These are phyloP conservation scores for Pezicula carpinea DNA, from an alignment of 2,329 filamentous ascomycete genomes.

Conservation along the genomic window DNA sequence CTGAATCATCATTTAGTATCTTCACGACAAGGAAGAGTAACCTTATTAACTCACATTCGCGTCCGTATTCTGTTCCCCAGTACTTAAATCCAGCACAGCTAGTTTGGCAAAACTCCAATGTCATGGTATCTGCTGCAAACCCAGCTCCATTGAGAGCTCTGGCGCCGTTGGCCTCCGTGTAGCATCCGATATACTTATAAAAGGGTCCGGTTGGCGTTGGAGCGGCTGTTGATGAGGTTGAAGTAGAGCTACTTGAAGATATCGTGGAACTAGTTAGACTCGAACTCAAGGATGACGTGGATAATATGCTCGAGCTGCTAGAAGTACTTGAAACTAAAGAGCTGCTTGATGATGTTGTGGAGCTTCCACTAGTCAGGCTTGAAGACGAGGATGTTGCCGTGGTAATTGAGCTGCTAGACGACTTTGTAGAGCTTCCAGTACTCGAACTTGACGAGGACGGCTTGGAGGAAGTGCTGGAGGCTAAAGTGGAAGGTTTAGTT, in stretches of 20 bases:
- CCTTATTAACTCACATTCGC: slow-evolving; percentile 39
- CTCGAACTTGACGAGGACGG: not conserved
- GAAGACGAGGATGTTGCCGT: not conserved
- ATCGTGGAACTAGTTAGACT: not conserved
- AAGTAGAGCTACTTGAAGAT: not conserved
- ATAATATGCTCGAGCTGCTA: not conserved
- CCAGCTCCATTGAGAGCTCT: slow-evolving; percentile 37
- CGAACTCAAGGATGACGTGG: not conserved
- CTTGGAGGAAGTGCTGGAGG: not conserved
- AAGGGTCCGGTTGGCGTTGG: not conserved
- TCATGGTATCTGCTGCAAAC: slow-evolving; percentile 45
- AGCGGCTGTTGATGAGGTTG: not conserved
- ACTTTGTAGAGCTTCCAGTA: not conserved
- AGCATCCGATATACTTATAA: slow-evolving; percentile 40
- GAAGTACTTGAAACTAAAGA: not conserved
- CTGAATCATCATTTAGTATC: slow-evolving; percentile 2
- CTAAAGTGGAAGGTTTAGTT: no score
- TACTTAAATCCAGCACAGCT: slow-evolving; percentile 43
- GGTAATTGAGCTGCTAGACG: not conserved
- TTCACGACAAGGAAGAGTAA: slow-evolving; percentile 6
- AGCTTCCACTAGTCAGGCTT: not conserved
- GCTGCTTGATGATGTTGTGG: not conserved
- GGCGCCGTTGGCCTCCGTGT: slow-evolving; percentile 36
- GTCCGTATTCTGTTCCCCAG: slow-evolving; percentile 47
- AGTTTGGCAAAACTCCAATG: slow-evolving; percentile 40